Evolutionary conservation across 1,284 basidiomycete genomes (phyloP).

Genomic region (Irpex lacteus): DNA sequence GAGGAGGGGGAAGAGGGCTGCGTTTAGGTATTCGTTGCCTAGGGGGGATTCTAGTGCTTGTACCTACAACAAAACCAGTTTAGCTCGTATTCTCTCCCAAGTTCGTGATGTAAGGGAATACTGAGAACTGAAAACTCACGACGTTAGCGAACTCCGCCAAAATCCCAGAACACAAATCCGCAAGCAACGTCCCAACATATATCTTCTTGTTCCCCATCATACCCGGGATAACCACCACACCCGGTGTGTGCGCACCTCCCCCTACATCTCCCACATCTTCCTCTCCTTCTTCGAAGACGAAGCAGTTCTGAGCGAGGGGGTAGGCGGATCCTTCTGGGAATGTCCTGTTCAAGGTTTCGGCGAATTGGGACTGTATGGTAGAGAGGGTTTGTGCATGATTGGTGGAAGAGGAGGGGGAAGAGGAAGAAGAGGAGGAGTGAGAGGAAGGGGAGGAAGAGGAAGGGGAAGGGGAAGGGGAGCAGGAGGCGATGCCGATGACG

Average conservation of each 20-base stretch:
- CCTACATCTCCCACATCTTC: slow-evolving; percentile 44
- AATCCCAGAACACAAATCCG: slow-evolving; percentile 83
- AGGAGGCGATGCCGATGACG: slow-evolving; percentile 74
- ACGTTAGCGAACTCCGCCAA: slow-evolving; percentile 79
- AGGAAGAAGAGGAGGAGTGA: too few species aligned
- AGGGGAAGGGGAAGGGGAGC: slow-evolving; percentile 55
- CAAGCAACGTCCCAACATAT: slow-evolving; percentile 83
- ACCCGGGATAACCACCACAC: slow-evolving; percentile 68
- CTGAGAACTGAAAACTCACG: slow-evolving; percentile 41
- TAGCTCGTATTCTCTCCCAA: too few species aligned
- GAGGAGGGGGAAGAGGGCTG: slow-evolving; percentile 55
- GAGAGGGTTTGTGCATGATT: slow-evolving; percentile 37
- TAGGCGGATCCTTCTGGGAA: slow-evolving; percentile 67
- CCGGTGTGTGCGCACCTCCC: slow-evolving; percentile 49
- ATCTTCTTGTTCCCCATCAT: slow-evolving; percentile 79
- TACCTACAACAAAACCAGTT: slow-evolving; percentile 37
- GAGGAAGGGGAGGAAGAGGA: too few species aligned
- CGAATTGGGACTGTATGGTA: slow-evolving; percentile 64
- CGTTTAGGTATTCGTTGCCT: slow-evolving; percentile 75
- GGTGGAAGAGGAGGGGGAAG: too few species aligned
- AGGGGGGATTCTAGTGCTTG: slow-evolving; percentile 66
- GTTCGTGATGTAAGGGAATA: too few species aligned
- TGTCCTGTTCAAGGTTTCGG: slow-evolving; percentile 56
- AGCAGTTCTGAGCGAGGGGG: slow-evolving; percentile 73
- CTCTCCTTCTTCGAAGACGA: slow-evolving; percentile 77